phyloP scores from a whole-genome alignment of 2,329 filamentous ascomycete species.

The Fusarium tanahbumbuense region DNA sequence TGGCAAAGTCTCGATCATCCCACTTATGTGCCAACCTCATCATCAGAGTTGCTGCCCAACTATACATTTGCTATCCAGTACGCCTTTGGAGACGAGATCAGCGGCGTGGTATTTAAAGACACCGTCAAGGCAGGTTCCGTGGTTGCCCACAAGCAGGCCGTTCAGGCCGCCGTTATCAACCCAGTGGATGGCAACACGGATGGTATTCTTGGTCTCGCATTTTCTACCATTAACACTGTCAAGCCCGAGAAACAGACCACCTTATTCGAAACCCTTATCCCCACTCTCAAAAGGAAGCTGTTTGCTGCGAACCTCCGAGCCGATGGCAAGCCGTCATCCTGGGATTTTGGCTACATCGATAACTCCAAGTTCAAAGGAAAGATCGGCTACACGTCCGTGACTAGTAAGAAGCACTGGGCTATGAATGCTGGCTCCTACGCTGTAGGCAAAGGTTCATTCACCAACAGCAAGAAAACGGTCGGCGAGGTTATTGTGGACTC shows the following conservation, averaged over 20 bases:
- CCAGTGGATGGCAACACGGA: fast-evolving
- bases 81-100: neutral
- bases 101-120: neutral
- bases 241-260: neutral
- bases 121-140: neutral
- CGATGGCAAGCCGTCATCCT: neutral
- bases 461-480: neutral
- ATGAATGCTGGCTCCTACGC: neutral
- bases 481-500: constrained; percentile 1
- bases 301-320: neutral
- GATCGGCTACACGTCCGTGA: neutral
- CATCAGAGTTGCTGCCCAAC: neutral
- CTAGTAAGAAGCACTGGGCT: neutral
- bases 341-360: constrained; percentile 4
- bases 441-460: neutral
- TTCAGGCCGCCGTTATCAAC: neutral
- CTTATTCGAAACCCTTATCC: neutral
- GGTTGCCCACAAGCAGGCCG: neutral
- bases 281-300: neutral
- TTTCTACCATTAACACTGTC: neutral
- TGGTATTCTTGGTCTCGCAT: neutral
- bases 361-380: neutral
- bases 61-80: neutral
- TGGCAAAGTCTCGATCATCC: neutral
- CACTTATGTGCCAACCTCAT: neutral